These are phyloP conservation scores for Penstemon barbatus DNA, from an alignment of 257 asterid genomes.

Conservation along the genomic window DNA sequence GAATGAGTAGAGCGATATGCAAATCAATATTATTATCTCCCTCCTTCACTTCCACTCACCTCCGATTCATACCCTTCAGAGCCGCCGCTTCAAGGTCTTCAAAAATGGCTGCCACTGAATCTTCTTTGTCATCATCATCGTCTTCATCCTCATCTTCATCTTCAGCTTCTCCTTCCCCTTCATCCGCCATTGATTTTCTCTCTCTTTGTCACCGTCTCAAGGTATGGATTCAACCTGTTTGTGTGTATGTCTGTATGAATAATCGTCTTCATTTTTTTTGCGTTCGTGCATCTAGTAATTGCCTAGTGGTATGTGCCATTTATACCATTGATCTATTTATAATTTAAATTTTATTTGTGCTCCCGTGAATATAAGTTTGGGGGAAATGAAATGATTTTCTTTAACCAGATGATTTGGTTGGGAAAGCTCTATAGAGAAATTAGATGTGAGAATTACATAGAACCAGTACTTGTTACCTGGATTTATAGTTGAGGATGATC, in stretches of 20 bases:
- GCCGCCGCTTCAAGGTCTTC: slow-evolving; percentile 41
- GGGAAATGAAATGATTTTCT: too few species aligned
- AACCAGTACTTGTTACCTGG: not conserved
- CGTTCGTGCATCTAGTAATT: not conserved
- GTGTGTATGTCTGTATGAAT: not conserved
- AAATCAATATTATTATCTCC: slow-evolving; percentile 36
- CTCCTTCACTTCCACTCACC: slow-evolving; percentile 41
- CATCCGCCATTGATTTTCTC: slow-evolving; percentile 89
- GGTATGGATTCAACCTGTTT: slow-evolving; percentile 39
- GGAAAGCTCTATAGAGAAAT: slow-evolving; percentile 1
- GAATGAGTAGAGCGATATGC: slow-evolving; percentile 41
- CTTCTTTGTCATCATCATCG: slow-evolving; percentile 35
- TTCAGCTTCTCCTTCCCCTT: slow-evolving; percentile 54
- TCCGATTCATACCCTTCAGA: slow-evolving; percentile 36
- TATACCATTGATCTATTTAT: not conserved
- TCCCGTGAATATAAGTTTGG: not conserved
- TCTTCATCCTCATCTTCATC: slow-evolving; percentile 34
- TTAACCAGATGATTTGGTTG: not conserved
- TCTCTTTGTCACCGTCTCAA: slow-evolving; percentile 90
- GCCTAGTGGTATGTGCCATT: too few species aligned
- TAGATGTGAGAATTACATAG: not conserved
- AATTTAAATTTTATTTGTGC: not conserved
- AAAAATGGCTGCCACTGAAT: slow-evolving; percentile 56
- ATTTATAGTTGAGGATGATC: not conserved
- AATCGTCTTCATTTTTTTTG: too few species aligned